Evolutionary conservation across 2,329 filamentous ascomycete species (phyloP), one percentile per base, ranked within the genome.

Genomic region (Cercospora citrullina): DNA sequence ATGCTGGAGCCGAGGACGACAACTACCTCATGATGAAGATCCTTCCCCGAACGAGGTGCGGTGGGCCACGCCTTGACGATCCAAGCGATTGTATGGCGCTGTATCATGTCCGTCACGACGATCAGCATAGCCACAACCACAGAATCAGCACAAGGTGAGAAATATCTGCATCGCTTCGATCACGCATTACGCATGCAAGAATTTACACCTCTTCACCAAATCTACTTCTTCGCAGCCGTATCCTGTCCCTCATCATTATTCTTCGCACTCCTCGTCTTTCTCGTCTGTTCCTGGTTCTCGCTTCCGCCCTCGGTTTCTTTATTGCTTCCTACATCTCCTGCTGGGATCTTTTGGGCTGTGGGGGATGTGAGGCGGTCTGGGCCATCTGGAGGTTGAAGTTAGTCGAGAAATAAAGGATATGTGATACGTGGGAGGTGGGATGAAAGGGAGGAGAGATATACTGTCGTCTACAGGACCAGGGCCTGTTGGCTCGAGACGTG

Each of bases 201-300:
- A 26, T 51, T 21, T 51, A 23, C 18, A 51, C 45, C 21, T 51
- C 18, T 12, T 12, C 31, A n/a, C n/a, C n/a, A n/a, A 18, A 8
- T 65, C 53, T 63, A 67, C 53, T 67, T 58, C 65, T 67, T 67
- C 45, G 65, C 65, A 51, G 42, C 48, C 26, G 65, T 67, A 60
- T 67, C 65, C 36, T 63, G 33, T 7, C 65, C 65, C 12, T 63
- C 53, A 30, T 51, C 45, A 33, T 67, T 64, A 30, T 67, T 67
- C 60, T 67, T 64, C 36, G 60, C 30, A 5, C 59, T 63, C 65
- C 60, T 64, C 30, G 53, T 60, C 53, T 67, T 67, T 8, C 65
- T 45, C 30, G 65, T 58, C 16, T 60, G 60, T 28, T 67, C 51
- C 30, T 67, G 65, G 36, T 67, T 63, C 36, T 67, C 65, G 3